A percentile compares a stretch with the other conserved stretches of the same genome.
phyloP scores from a whole-genome alignment of 2,329 filamentous ascomycete genomes.

The Penicillium sp. region DNA sequence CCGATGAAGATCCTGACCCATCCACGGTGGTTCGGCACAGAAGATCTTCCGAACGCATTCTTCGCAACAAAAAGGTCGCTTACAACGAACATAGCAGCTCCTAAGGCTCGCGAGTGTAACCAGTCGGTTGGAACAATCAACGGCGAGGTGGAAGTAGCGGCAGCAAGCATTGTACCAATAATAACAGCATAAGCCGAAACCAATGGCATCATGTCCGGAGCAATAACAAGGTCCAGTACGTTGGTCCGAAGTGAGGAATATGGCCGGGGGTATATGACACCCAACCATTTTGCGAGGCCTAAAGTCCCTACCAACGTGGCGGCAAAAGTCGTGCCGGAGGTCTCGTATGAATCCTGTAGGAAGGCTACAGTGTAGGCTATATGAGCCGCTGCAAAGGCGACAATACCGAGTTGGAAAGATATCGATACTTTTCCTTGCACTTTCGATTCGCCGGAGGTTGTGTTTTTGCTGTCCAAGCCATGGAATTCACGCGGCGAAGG shows the following conservation, averaged over 20 bases:
- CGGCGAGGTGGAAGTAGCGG: slow-evolving; percentile 22
- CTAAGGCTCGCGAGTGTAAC: slow-evolving; percentile 25
- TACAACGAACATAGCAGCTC: slow-evolving; percentile 33
- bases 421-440: slow-evolving; percentile 14
- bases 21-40: slow-evolving; percentile 7
- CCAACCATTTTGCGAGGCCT: slow-evolving; percentile 24
- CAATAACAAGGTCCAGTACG: slow-evolving; percentile 24
- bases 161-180: slow-evolving; percentile 30
- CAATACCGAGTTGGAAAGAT: slow-evolving; percentile 31
- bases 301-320: slow-evolving; percentile 22
- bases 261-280: slow-evolving; percentile 26
- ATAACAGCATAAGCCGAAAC: slow-evolving; percentile 28
- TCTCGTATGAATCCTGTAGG: slow-evolving; percentile 14
- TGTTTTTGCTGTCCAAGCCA: not conserved
- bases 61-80: slow-evolving; percentile 35
- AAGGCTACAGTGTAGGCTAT: slow-evolving; percentile 32
- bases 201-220: slow-evolving; percentile 27
- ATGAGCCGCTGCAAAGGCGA: slow-evolving; percentile 32
- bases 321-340: slow-evolving; percentile 16
- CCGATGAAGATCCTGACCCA: slow-evolving; percentile 20
- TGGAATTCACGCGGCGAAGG: slow-evolving; percentile 27
- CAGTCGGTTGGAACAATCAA: slow-evolving; percentile 3
- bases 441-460: not conserved
- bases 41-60: slow-evolving; percentile 27
- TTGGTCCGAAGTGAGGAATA: slow-evolving; percentile 17